These are phyloP conservation scores for Solanum habrochaites DNA, from an alignment of 257 asterid genomes.

Conservation along the genomic window DNA sequence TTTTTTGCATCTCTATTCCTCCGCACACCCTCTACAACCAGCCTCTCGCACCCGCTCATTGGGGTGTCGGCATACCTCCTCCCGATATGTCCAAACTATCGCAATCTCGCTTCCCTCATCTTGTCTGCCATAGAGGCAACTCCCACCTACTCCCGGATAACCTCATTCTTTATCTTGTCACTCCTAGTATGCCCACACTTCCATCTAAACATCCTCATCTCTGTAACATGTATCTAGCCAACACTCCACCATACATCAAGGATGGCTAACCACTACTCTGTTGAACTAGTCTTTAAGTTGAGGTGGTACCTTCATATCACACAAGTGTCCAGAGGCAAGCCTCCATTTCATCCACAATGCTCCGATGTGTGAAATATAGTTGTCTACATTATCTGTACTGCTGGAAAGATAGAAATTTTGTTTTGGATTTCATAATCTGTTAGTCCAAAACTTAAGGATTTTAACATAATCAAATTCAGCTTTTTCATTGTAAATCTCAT, in stretches of 20 bases:
- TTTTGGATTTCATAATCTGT: neutral
- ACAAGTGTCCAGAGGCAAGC: neutral
- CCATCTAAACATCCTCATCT: neutral
- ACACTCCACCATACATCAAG: too few species aligned
- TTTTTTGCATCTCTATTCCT: neutral
- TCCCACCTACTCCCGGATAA: neutral
- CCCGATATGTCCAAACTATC: neutral
- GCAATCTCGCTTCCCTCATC: neutral
- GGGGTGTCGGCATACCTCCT: neutral
- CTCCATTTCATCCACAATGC: neutral
- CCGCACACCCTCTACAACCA: neutral
- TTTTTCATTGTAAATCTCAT: neutral
- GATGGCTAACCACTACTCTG: neutral
- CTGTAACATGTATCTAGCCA: neutral
- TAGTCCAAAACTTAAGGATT: neutral
- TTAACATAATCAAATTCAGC: neutral
- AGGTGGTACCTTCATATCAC: neutral
- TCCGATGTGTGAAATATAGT: neutral
- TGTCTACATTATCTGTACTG: neutral
- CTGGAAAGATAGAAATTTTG: neutral
- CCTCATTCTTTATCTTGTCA: neutral
- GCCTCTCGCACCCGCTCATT: neutral
- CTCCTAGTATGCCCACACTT: neutral
- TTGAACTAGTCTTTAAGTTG: neutral
- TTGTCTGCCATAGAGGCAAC: neutral